Base-by-base conservation (phyloP, 2,329 filamentous ascomycete genomes). In the Scedosporium dehoogii region DNA sequence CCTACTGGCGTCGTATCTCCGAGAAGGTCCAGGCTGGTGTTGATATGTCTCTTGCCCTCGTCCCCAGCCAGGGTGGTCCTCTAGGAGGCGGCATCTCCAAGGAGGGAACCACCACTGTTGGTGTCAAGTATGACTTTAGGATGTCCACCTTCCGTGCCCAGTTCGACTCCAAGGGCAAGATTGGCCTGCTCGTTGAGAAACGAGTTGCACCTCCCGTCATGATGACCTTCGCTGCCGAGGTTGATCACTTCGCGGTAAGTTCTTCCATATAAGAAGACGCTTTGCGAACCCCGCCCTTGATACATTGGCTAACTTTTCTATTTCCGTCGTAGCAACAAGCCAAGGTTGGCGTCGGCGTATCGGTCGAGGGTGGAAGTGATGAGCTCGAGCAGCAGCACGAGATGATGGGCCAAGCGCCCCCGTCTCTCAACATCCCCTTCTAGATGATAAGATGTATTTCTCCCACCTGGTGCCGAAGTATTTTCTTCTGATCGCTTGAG, bases 121-220 rank as follows among this genome's bases (percentile, higher is more conserved):
- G 93, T 71, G 91, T 92, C 73, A 99, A 99, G 79, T 99, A 99
- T 78, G 93, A 97, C 75, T 99, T 99, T 85, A 86, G 91, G 72
- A 90, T 92, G 79, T 94, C 91, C 62, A 94, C 91, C 59, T 96
- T 97, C 86, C 87, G 93, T 67, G 94, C 93, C 55, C 94, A 99
- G 79, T 84, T 97, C 69, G 94, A 99, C 78, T 96, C 92, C 71
- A 87, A 91, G 74, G 94, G 94, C 74, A 96, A 96, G 81, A 83
- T 99, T 65, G 91, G 89, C 76, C 94, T 91, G 73, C 79, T 97
- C 71, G 79, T 97, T 68, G 94, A 99, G 83, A 97, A 97, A 86
- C 88, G 92, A 72, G 90, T 99, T 71, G 92, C 92, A 33, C 91
- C 92, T 66, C 90, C 92, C 29, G 92, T 99, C 64, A 89, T 88